A percentile compares a stretch with the other conserved stretches of the same genome.
Conservation (phyloP, 495 filamentous ascomycete species). For the Lepraria neglecta region DNA sequence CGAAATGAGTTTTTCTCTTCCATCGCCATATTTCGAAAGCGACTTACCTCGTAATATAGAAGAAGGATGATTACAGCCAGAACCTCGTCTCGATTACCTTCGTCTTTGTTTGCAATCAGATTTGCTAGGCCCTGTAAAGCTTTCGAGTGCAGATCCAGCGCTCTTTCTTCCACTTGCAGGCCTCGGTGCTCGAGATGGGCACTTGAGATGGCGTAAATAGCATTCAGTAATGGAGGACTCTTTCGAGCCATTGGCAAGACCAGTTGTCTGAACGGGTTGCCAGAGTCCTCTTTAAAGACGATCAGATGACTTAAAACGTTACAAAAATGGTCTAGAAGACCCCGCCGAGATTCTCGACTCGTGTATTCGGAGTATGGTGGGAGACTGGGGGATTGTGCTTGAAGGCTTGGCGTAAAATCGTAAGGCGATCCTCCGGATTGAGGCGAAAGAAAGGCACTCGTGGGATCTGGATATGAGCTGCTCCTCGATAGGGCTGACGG, state of each 20-base stretch:
- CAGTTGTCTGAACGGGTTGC: slow-evolving; percentile 57
- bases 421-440: slow-evolving; percentile 29
- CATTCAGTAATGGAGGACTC: slow-evolving; percentile 50
- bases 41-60: slow-evolving; percentile 56
- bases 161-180: slow-evolving; percentile 48
- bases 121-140: slow-evolving; percentile 53
- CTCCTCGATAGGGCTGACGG: slow-evolving; percentile 27
- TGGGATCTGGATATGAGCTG: slow-evolving; percentile 31
- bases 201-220: slow-evolving; percentile 52
- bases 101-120: slow-evolving; percentile 48
- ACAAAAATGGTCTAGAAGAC: slow-evolving; percentile 56
- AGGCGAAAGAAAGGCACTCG: slow-evolving; percentile 29
- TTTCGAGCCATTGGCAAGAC: slow-evolving; percentile 51
- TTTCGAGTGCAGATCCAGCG: slow-evolving; percentile 52
- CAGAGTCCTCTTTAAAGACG: slow-evolving; percentile 56
- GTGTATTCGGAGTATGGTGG: slow-evolving; percentile 52
- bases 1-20: not conserved
- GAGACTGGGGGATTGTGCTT: slow-evolving; percentile 27
- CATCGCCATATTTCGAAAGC: not conserved
- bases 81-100: slow-evolving; percentile 48
- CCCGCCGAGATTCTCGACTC: slow-evolving; percentile 47
- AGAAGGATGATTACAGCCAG: slow-evolving; percentile 57
- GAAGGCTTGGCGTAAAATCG: slow-evolving; percentile 38
- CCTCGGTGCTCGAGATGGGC: slow-evolving; percentile 55
- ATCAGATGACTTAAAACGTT: slow-evolving; percentile 57